A percentile compares a stretch with the other conserved stretches of the same genome.
phyloP scores from a whole-genome alignment of 768 basidiomycete genomes.

The Termitomyces sp. region DNA sequence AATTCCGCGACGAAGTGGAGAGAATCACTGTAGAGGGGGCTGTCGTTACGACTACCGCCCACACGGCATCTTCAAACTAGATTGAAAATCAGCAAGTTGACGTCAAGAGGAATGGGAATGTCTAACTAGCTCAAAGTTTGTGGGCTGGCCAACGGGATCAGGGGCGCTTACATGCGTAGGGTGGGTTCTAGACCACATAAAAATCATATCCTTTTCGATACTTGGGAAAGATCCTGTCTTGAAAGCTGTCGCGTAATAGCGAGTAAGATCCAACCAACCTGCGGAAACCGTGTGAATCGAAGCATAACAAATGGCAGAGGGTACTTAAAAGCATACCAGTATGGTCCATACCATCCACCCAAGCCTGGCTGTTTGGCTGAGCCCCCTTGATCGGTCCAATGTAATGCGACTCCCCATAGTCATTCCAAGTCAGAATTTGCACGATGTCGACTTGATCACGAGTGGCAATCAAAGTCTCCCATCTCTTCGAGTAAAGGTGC shows the following conservation, averaged over 20 bases:
- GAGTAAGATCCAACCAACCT: conserved; percentile 64
- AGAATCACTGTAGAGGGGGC: conserved; percentile 52
- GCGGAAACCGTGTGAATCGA: conserved; percentile 2
- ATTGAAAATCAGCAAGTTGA: neutral
- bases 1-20: conserved; percentile 36
- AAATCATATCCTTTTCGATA: conserved; percentile 53
- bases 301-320: conserved; percentile 7
- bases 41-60: conserved; percentile 63
- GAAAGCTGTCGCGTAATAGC: conserved; percentile 65
- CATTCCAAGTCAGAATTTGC: conserved; percentile 66
- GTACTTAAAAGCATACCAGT: conserved; percentile 21
- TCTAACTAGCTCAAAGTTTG: conserved; percentile 52
- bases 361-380: conserved; percentile 65
- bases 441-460: conserved; percentile 55
- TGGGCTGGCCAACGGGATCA: conserved; percentile 51
- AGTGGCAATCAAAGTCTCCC: conserved; percentile 57
- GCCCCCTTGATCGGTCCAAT: conserved; percentile 71
- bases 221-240: conserved; percentile 61
- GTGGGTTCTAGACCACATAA: conserved; percentile 71
- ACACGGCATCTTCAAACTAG: conserved; percentile 57
- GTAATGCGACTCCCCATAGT: conserved; percentile 76
- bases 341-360: conserved; percentile 66
- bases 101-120: conserved; percentile 13
- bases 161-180: conserved; percentile 46
- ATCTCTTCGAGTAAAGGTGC: conserved; percentile 59